phyloP scores from a whole-genome alignment of 176 grass and related monocot genomes.

The Rhynchospora pubera region DNA sequence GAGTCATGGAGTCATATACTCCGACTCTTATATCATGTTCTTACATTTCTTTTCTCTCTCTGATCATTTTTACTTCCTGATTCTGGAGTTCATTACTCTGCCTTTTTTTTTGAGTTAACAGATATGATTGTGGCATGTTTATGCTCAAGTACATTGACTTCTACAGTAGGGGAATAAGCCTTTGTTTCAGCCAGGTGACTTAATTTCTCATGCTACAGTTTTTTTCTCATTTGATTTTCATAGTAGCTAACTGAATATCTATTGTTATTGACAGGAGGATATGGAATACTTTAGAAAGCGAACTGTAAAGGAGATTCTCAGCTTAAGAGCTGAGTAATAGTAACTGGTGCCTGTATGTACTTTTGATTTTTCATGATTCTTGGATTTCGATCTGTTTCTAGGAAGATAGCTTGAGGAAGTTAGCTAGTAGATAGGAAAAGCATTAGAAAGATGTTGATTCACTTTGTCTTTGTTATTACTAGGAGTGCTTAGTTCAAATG shows the following conservation, averaged over 20 bases:
- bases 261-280: slow-evolving; percentile 39
- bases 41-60: neutral
- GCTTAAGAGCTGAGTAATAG: slow-evolving; percentile 49
- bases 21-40: no score
- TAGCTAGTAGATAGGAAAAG: neutral
- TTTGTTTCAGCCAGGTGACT: slow-evolving; percentile 58
- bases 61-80: neutral
- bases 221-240: neutral
- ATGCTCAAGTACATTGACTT: slow-evolving; percentile 87
- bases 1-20: no score
- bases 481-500: neutral
- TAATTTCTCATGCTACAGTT: neutral
- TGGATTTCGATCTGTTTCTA: neutral
- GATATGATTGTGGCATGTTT: slow-evolving; percentile 90
- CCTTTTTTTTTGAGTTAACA: slow-evolving; percentile 23
- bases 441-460: neutral
- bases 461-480: neutral
- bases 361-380: slow-evolving; percentile 2
- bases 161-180: slow-evolving; percentile 50
- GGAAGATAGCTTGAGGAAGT: neutral
- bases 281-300: slow-evolving; percentile 82
- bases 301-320: slow-evolving; percentile 73
- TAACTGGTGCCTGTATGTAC: neutral
- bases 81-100: neutral
- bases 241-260: neutral